Evolutionary conservation across 371 early-diverging fungal species (phyloP).

Genomic region (Rhizopus delemar): DNA sequence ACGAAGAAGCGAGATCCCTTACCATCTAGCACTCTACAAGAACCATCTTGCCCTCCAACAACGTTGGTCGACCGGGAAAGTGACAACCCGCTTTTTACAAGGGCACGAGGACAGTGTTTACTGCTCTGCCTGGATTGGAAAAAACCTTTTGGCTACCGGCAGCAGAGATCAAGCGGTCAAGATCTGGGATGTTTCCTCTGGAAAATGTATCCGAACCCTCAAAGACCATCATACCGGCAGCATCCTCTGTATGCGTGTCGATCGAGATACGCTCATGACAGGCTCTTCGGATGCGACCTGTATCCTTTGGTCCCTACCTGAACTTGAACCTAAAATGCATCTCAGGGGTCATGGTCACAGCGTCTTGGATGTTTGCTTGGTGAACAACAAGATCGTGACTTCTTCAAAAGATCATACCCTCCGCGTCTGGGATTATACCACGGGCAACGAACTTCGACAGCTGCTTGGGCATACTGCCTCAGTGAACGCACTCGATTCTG

Average conservation of each 20-base stretch:
- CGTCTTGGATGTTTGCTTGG: constrained; percentile 82
- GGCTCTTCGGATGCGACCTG: constrained; percentile 92
- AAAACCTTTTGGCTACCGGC: constrained; percentile 84
- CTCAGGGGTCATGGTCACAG: constrained; percentile 75
- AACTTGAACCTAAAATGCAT: constrained; percentile 36
- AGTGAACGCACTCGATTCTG: constrained; percentile 84
- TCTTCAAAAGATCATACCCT: constrained; percentile 77
- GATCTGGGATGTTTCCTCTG: constrained; percentile 75
- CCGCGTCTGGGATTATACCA: constrained; percentile 48
- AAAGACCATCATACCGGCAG: constrained; percentile 72
- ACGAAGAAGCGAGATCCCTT: not conserved
- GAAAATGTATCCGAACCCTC: constrained; percentile 60
- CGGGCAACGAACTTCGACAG: constrained; percentile 59
- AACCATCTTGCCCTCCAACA: constrained; percentile 27
- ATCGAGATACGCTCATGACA: constrained; percentile 76
- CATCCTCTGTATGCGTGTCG: constrained; percentile 87
- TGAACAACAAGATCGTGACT: constrained; percentile 67
- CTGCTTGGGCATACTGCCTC: constrained; percentile 83
- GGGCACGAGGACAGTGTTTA: constrained; percentile 95
- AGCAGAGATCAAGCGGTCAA: constrained; percentile 89
- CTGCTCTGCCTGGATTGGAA: constrained; percentile 77
- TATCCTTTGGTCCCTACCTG: constrained; percentile 80
- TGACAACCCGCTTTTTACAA: constrained; percentile 44
- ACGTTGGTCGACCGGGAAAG: constrained; percentile 44
- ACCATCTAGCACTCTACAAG: constrained; percentile 23